phyloP scores from a whole-genome alignment of 148 eudicot genomes.

The Nepenthes gracilis region DNA sequence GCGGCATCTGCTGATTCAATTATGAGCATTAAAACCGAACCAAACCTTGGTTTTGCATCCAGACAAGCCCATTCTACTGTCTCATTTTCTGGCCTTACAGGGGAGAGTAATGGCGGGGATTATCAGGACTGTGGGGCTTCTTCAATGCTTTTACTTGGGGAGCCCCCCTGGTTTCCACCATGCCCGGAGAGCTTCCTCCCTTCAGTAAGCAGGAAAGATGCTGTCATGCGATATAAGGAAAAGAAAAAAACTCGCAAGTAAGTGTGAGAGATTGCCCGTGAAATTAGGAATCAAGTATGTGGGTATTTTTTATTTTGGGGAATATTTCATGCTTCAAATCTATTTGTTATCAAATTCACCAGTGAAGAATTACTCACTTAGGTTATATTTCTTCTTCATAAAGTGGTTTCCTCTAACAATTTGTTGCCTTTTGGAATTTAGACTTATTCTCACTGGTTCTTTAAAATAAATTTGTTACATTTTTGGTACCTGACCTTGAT shows the following conservation, averaged over 20 bases:
- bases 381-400: too few species aligned
- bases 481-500: too few species aligned
- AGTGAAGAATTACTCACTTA: too few species aligned
- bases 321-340: not conserved
- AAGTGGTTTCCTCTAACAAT: too few species aligned
- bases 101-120: slow-evolving; percentile 68
- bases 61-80: slow-evolving; percentile 48
- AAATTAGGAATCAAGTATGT: not conserved
- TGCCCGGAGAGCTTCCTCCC: slow-evolving; percentile 36
- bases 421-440: too few species aligned
- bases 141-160: slow-evolving; percentile 62
- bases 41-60: slow-evolving; percentile 34
- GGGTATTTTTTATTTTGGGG: not conserved
- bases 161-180: slow-evolving; percentile 68
- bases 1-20: slow-evolving; percentile 40
- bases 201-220: slow-evolving; percentile 53
- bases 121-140: slow-evolving; percentile 93
- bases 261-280: slow-evolving; percentile 6
- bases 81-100: slow-evolving; percentile 65
- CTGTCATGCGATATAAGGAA: slow-evolving; percentile 93
- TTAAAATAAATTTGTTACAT: too few species aligned
- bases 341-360: too few species aligned
- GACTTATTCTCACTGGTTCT: too few species aligned
- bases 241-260: slow-evolving; percentile 90
- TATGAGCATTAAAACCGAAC: slow-evolving; percentile 51